These are phyloP conservation scores for Pichia membranifaciens DNA, from an alignment of 805 yeast genomes.

Conservation along the genomic window DNA sequence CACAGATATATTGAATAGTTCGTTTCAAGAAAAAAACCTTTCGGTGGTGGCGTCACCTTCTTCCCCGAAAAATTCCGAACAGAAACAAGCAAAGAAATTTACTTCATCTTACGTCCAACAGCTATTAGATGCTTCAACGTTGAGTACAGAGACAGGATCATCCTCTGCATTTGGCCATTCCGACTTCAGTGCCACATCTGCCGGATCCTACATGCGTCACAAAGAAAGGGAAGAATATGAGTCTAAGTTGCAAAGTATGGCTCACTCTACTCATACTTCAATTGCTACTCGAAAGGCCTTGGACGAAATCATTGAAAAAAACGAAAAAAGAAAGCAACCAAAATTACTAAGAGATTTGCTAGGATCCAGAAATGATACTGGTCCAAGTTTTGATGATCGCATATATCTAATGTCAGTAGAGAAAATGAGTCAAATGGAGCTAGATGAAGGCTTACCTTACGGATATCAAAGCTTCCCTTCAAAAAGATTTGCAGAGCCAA, in stretches of 20 bases:
- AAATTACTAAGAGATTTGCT: conserved; percentile 41
- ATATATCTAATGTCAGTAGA: conserved; percentile 22
- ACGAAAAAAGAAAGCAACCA: conserved; percentile 36
- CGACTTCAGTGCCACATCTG: conserved; percentile 83
- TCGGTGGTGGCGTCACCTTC: background rate
- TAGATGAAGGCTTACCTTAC: background rate
- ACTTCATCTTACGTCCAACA: conserved; percentile 24
- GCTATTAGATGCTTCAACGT: conserved; percentile 26
- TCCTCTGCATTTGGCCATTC: conserved; percentile 47
- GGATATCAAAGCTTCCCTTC: background rate
- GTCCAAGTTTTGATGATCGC: conserved; percentile 30
- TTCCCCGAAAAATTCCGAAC: background rate
- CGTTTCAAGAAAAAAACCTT: conserved; percentile 1
- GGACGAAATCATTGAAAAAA: conserved; percentile 39
- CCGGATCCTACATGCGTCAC: conserved; percentile 78
- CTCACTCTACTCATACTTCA: conserved; percentile 9
- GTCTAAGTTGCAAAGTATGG: conserved; percentile 15
- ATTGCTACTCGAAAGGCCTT: conserved; percentile 28
- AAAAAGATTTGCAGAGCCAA: conserved; percentile 19
- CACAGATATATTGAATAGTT: conserved; percentile 11
- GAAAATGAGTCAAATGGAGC: conserved; percentile 7
- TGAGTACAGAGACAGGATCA: conserved; percentile 28
- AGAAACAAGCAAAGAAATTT: conserved; percentile 10
- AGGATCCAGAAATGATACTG: conserved; percentile 27
- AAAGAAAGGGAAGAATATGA: conserved; percentile 35